These are phyloP conservation scores for Ligustrum vulgare DNA, from an alignment of 257 asterid species.

Conservation along the genomic window DNA sequence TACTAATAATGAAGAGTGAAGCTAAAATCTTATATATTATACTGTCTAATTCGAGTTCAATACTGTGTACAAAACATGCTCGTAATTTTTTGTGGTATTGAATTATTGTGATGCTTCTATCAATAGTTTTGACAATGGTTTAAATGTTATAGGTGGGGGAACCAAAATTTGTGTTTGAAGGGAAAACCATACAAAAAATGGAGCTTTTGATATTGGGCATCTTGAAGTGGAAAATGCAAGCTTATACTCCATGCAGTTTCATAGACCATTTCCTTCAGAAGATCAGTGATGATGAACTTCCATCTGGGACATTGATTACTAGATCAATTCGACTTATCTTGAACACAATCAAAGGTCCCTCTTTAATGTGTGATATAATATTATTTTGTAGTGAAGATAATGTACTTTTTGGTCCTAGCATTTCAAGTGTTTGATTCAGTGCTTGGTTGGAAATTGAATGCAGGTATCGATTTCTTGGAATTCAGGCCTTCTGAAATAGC, in stretches of 20 bases:
- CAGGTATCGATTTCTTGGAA: constrained; percentile 84
- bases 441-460: constrained; percentile 51
- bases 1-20: neutral
- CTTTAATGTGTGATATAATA: constrained; percentile 4
- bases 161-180: constrained; percentile 55
- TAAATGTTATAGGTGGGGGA: constrained; percentile 54
- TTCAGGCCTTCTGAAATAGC: constrained; percentile 80
- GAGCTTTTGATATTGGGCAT: constrained; percentile 62
- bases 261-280: constrained; percentile 56
- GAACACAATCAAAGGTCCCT: constrained; percentile 57
- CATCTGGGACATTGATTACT: constrained; percentile 33
- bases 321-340: constrained; percentile 52
- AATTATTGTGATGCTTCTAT: too few relatives aligned
- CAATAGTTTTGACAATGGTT: constrained; percentile 12
- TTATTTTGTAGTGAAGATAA: too few relatives aligned
- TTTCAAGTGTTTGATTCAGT: constrained; percentile 26
- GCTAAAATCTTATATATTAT: too few relatives aligned
- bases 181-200: constrained; percentile 65
- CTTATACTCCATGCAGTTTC: constrained; percentile 69
- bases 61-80: neutral
- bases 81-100: too few relatives aligned
- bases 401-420: neutral
- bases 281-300: constrained; percentile 32
- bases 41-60: neutral
- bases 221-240: constrained; percentile 69